Evolutionary conservation across 805 yeast species (phyloP).

Genomic region (Teunomyces cretensis): DNA sequence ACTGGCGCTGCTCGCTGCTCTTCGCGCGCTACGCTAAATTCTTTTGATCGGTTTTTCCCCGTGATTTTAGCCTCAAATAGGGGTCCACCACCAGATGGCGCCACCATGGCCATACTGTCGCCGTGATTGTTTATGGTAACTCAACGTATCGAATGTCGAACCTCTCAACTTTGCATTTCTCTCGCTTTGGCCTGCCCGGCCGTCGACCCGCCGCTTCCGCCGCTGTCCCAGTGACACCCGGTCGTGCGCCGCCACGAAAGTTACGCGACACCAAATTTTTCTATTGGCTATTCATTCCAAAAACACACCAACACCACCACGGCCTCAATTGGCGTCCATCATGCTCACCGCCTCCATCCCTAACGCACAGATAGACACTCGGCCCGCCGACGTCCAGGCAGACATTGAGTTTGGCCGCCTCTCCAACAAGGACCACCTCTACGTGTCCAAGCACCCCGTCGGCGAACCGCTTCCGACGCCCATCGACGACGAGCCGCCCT

Average conservation of each 20-base stretch:
- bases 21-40: no score
- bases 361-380: slow-evolving; percentile 36
- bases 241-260: not conserved
- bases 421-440: slow-evolving; percentile 63
- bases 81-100: not conserved
- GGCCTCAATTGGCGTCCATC: not conserved
- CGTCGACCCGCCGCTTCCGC: no score
- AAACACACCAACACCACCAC: not conserved
- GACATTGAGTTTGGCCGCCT: slow-evolving; percentile 75
- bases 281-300: not conserved
- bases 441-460: slow-evolving; percentile 56
- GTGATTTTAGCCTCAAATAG: not conserved
- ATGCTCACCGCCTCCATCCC: slow-evolving; percentile 25
- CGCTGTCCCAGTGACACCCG: no score
- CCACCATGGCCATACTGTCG: no score
- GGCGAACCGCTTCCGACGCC: slow-evolving; percentile 62
- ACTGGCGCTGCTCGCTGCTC: no score
- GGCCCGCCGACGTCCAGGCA: slow-evolving; percentile 31
- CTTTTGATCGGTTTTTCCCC: not conserved
- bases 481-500: slow-evolving; percentile 83
- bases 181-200: no score
- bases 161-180: no score
- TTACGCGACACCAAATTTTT: slow-evolving; percentile 4
- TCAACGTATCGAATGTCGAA: no score
- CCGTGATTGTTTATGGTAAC: no score